phyloP scores from a whole-genome alignment of 305 asterid species.

The Euphrasia arctica region DNA sequence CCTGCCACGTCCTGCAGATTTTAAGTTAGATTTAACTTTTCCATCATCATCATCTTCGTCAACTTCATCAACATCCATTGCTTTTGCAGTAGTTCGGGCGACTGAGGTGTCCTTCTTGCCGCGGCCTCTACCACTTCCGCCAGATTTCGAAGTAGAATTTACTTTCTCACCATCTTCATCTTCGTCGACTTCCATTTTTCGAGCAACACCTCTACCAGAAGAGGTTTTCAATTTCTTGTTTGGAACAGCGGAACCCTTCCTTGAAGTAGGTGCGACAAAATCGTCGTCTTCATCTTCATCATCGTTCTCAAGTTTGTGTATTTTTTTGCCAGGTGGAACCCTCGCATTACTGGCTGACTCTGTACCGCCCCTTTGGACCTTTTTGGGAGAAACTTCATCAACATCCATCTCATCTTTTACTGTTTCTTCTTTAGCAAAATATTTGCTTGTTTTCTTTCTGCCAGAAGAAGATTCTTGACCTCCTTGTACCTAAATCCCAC shows the following conservation, averaged over 20 bases:
- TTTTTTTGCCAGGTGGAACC: slow-evolving; percentile 57
- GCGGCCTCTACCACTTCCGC: slow-evolving; percentile 81
- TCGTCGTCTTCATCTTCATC: slow-evolving; percentile 36
- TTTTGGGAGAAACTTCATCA: slow-evolving; percentile 54
- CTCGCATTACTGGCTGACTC: slow-evolving; percentile 38
- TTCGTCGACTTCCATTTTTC: slow-evolving; percentile 42
- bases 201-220: slow-evolving; percentile 63
- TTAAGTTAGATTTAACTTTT: slow-evolving; percentile 47
- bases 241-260: slow-evolving; percentile 52
- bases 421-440: slow-evolving; percentile 58
- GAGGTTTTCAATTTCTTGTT: slow-evolving; percentile 68
- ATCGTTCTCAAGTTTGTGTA: slow-evolving; percentile 54
- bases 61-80: slow-evolving; percentile 50
- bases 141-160: slow-evolving; percentile 54
- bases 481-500: slow-evolving; percentile 47
- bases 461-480: slow-evolving; percentile 62
- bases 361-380: slow-evolving; percentile 39
- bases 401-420: slow-evolving; percentile 52
- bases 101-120: slow-evolving; percentile 57
- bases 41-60: slow-evolving; percentile 52
- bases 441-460: slow-evolving; percentile 91
- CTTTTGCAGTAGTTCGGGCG: slow-evolving; percentile 34
- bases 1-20: slow-evolving; percentile 71
- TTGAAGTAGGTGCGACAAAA: slow-evolving; percentile 50
- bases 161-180: slow-evolving; percentile 57